Percentiles rank a stretch among this genome's conserved stretches.
phyloP scores from a whole-genome alignment of 495 filamentous ascomycete species.

The Achaetomiella virescens region DNA sequence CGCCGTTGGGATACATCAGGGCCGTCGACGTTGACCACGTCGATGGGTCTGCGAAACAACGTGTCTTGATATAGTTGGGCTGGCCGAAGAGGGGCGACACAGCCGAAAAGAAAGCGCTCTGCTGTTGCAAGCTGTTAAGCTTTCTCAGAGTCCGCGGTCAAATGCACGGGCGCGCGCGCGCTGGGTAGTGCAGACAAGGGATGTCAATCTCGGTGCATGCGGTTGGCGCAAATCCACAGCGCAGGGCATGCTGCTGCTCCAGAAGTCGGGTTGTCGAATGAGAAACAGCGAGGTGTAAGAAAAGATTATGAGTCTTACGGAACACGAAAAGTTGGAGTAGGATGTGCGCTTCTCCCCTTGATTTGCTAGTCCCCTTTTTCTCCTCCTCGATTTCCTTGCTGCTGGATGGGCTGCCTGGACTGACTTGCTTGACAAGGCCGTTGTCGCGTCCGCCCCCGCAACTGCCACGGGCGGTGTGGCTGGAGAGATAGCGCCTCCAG shows the following conservation, averaged over 20 bases:
- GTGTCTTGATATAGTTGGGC: constrained; percentile 54
- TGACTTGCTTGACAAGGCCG: neutral
- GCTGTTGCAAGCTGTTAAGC: constrained; percentile 14
- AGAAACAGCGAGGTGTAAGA: constrained; percentile 15
- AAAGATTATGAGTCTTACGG: constrained; percentile 18
- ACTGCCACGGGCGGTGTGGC: constrained; percentile 11
- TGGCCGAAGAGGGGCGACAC: constrained; percentile 33
- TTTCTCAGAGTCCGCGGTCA: constrained; percentile 23
- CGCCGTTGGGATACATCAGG: constrained; percentile 52
- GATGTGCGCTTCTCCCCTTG: constrained; percentile 12
- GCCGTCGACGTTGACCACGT: constrained; percentile 36
- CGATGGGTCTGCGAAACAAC: constrained; percentile 46
- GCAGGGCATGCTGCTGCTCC: constrained; percentile 11
- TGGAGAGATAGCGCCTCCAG: neutral
- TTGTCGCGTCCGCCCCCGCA: neutral
- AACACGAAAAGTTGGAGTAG: neutral
- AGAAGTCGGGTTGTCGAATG: constrained; percentile 21
- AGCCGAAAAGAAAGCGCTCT: constrained; percentile 21
- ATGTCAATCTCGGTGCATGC: constrained; percentile 27
- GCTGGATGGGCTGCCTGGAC: too few relatives aligned
- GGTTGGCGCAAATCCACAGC: constrained; percentile 35
- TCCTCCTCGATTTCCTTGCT: constrained; percentile 4
- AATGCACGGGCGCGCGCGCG: constrained; percentile 37
- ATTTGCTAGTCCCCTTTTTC: constrained; percentile 9
- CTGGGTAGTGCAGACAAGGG: constrained; percentile 33